Evolutionary conservation across 1,139 yeast species (phyloP).

Genomic region (Blastobotrys illinoisensis): DNA sequence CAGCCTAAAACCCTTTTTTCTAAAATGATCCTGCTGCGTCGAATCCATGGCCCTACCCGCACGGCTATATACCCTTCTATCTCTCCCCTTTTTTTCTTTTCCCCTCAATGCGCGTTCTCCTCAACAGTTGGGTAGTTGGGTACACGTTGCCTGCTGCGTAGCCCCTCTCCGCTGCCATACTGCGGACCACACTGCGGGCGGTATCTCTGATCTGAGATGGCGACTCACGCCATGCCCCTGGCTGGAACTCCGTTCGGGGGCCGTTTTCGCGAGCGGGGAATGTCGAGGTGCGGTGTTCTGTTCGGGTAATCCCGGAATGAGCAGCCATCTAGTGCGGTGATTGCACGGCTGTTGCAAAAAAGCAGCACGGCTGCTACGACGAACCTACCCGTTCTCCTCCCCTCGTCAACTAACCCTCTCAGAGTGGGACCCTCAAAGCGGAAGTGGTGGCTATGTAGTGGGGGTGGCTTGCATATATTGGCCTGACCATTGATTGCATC

Average conservation of each 20-base stretch:
- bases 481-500: not conserved
- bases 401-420: too few species aligned
- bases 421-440: too few species aligned
- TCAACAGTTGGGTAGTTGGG: not conserved
- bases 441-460: too few species aligned
- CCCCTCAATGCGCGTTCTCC: not conserved
- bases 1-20: not conserved
- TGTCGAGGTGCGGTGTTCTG: not conserved
- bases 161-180: not conserved
- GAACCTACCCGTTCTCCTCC: too few species aligned
- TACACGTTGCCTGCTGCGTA: not conserved
- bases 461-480: not conserved
- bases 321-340: not conserved
- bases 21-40: not conserved
- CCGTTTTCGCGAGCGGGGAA: not conserved
- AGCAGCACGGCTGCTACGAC: not conserved
- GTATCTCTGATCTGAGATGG: not conserved
- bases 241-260: not conserved
- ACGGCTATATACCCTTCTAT: not conserved
- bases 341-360: not conserved
- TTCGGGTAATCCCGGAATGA: not conserved
- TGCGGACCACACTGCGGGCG: not conserved
- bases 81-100: not conserved
- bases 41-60: not conserved
- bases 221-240: not conserved